phyloP scores from a whole-genome alignment of 2,329 filamentous ascomycete genomes.

The Tricladium varicosporioides region DNA sequence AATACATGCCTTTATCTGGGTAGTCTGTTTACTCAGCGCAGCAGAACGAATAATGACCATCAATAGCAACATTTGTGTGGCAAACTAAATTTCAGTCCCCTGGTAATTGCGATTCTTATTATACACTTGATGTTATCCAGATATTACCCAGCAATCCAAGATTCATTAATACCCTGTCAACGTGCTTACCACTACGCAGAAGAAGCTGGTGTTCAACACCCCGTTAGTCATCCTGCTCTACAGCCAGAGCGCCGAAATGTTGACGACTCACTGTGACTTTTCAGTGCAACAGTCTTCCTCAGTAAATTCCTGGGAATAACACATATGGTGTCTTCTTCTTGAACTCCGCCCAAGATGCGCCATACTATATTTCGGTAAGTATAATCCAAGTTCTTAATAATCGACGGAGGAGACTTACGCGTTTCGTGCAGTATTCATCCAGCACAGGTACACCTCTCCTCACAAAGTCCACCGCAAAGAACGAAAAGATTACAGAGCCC shows the following conservation, averaged over 20 bases:
- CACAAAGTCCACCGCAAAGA: conserved; percentile 46
- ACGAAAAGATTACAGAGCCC: conserved; percentile 39
- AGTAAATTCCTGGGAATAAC: conserved; percentile 38
- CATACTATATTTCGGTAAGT: conserved; percentile 33
- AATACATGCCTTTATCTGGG: conserved; percentile 13
- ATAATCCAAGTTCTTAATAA: not conserved
- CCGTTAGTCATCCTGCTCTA: no score
- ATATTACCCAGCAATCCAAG: no score
- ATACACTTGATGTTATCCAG: no score
- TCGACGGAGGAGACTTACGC: conserved; percentile 31
- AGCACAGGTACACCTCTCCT: conserved; percentile 44
- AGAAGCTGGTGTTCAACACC: no score
- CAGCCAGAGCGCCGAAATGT: no score
- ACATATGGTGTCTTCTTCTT: conserved; percentile 39
- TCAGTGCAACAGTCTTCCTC: not conserved
- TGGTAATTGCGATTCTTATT: no score
- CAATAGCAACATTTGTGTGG: no score
- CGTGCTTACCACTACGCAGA: no score
- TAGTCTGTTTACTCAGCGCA: not conserved
- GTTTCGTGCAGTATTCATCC: conserved; percentile 46
- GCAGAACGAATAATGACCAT: not conserved
- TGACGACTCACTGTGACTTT: no score
- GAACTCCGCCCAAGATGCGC: conserved; percentile 37
- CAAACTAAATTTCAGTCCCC: no score
- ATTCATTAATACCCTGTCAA: no score